Evolutionary conservation across 2,329 filamentous ascomycete genomes (phyloP).

Genomic region (Apiospora saccharicola): DNA sequence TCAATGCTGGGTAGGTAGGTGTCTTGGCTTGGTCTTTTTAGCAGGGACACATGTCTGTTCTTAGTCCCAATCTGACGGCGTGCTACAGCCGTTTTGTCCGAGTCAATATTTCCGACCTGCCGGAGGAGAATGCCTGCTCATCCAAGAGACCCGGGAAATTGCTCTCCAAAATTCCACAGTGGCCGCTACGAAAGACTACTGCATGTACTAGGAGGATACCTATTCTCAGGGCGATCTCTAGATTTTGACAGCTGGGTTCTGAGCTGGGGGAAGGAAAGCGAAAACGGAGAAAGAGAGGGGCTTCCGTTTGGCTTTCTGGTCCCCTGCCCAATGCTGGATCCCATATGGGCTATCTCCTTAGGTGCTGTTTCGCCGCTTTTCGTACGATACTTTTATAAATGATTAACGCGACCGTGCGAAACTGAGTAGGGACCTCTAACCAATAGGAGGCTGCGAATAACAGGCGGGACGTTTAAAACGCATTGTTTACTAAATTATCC

Average conservation of each 20-base stretch:
- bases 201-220: not conserved
- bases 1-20: not conserved
- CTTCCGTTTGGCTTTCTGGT: not conserved
- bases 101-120: not conserved
- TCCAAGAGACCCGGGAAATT: not conserved
- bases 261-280: constrained; percentile 7
- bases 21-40: not conserved
- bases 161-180: not conserved
- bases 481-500: too few relatives aligned
- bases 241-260: constrained; percentile 18
- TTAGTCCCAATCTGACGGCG: not conserved
- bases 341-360: not conserved
- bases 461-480: too few relatives aligned
- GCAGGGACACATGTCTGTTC: not conserved
- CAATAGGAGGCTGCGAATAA: too few relatives aligned
- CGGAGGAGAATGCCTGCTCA: not conserved
- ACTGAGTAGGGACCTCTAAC: too few relatives aligned
- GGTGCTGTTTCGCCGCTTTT: too few relatives aligned
- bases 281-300: constrained; percentile 14
- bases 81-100: not conserved
- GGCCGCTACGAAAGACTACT: not conserved
- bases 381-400: too few relatives aligned
- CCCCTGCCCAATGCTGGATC: constrained; percentile 8
- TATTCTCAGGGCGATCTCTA: constrained; percentile 10
- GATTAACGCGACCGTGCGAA: too few relatives aligned